These are phyloP conservation scores for Cynanchum wilfordii DNA, from an alignment of 257 asterid genomes.

Conservation along the genomic window DNA sequence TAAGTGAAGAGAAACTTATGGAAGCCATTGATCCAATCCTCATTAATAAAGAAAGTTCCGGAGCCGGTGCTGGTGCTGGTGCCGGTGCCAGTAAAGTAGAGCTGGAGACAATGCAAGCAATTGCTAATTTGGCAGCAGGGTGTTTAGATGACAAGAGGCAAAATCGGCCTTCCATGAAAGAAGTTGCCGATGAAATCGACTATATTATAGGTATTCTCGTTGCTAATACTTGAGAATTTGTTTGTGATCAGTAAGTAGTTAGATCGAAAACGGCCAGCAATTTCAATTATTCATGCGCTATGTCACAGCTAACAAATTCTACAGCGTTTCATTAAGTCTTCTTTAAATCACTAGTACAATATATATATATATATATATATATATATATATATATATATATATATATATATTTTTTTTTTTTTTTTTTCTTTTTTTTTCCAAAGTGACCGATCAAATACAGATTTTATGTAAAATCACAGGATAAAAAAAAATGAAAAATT, in stretches of 20 bases:
- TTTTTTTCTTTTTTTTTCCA: no score
- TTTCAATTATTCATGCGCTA: no score
- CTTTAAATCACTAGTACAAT: no score
- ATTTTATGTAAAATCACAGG: no score
- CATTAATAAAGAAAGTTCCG: slow-evolving; percentile 28
- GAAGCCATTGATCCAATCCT: slow-evolving; percentile 37
- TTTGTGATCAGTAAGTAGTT: not conserved
- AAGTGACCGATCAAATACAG: no score
- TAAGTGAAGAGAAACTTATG: slow-evolving; percentile 41
- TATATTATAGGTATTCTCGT: slow-evolving; percentile 44
- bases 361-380: no score
- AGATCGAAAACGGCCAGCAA: not conserved
- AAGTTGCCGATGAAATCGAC: slow-evolving; percentile 64
- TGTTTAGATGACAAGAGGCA: slow-evolving; percentile 56
- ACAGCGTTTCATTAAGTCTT: not conserved
- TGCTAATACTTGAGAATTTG: slow-evolving; percentile 1
- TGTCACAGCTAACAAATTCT: not conserved
- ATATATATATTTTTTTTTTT: no score
- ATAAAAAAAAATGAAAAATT: no score
- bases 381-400: no score
- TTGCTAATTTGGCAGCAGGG: slow-evolving; percentile 50
- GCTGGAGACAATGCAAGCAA: slow-evolving; percentile 55
- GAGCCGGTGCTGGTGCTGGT: no score
- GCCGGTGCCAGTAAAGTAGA: slow-evolving; percentile 39
- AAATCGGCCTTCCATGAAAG: slow-evolving; percentile 66